Base-by-base conservation (phyloP, 1,284 basidiomycete species). In the Microbotryomycetes sp. region DNA sequence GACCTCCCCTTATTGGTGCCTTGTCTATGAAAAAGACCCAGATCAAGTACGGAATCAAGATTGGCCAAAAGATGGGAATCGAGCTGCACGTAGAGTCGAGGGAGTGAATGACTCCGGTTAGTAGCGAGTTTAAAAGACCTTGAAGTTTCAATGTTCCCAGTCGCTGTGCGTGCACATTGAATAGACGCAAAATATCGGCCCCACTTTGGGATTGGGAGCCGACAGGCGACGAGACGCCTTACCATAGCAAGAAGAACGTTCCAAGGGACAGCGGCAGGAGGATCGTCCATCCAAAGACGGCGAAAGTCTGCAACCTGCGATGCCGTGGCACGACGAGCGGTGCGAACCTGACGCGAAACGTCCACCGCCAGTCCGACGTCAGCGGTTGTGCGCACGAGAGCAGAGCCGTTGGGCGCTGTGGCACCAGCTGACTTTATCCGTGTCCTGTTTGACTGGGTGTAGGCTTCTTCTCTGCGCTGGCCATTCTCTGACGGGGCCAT, bases 61-160 rank as follows among this genome's bases (percentile, higher is more conserved):
- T 73, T 0, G 91, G 89, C 94, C 94, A 99, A 45, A 91, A 75
- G 3, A 85, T 81, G 0, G 93, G 94, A 59, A 91, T 81, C 0
- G 94, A 92, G 72, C 93, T 97, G 75, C 11, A 28, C n/a, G n/a
- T n/a, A n/a, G n/a, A n/a, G n/a, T 27, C 4, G 50, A 23, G 6
- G 54, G 16, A 21, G 26, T 23, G 26, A 54, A 57, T 27, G 27
- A 27, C 29, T 52, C 48, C n/a, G 27, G 35, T 54, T 11, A 54
- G 50, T 28, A 56, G 60, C 52, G 23, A 35, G 16, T 45, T 47
- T 29, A 46, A 47, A 30, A 51, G 21, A n/a, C 4, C 26, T 45
- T 35, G 23, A 52, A n/a, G n/a, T n/a, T n/a, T n/a, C n/a, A n/a
- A n/a, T n/a, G n/a, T n/a, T n/a, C n/a, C n/a, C n/a, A n/a, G n/a